These are phyloP conservation scores for Pseudevernia furfuracea DNA, from an alignment of 495 filamentous ascomycete species.

Conservation along the genomic window DNA sequence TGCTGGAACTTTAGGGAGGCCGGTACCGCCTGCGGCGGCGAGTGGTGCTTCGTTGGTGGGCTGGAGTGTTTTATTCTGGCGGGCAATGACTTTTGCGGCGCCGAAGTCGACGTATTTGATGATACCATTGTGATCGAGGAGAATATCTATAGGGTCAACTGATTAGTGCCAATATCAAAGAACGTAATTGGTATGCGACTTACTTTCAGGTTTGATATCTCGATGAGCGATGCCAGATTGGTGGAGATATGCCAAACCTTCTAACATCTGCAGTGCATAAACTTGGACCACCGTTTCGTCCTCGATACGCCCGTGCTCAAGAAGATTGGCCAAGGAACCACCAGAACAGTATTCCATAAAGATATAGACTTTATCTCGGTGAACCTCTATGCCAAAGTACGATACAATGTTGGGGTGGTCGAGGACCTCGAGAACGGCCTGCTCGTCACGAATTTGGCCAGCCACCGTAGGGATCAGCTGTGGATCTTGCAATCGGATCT, in stretches of 20 bases:
- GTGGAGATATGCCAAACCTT: slow-evolving; percentile 92
- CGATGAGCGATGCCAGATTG: slow-evolving; percentile 84
- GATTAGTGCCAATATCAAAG: slow-evolving; percentile 18
- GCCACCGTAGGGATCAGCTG: slow-evolving; percentile 92
- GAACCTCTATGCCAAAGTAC: slow-evolving; percentile 96
- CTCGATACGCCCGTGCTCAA: slow-evolving; percentile 95
- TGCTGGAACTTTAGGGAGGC: slow-evolving; percentile 42
- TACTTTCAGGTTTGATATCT: slow-evolving; percentile 97
- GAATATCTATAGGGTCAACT: slow-evolving; percentile 55
- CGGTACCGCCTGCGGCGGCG: slow-evolving; percentile 38
- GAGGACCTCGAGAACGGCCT: slow-evolving; percentile 88
- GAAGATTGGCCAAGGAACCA: slow-evolving; percentile 78
- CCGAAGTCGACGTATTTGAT: slow-evolving; percentile 99
- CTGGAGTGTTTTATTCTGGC: slow-evolving; percentile 80
- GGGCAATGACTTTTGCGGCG: slow-evolving; percentile 92
- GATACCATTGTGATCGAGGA: slow-evolving; percentile 93
- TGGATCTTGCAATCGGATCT: slow-evolving; percentile 94
- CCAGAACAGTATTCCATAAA: slow-evolving; percentile 99
- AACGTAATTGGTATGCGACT: slow-evolving; percentile 31
- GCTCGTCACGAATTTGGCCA: slow-evolving; percentile 89
- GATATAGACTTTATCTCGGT: slow-evolving; percentile 96
- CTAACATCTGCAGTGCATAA: slow-evolving; percentile 90
- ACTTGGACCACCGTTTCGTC: slow-evolving; percentile 98
- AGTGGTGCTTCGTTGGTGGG: slow-evolving; percentile 40
- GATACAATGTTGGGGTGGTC: slow-evolving; percentile 97